Evolutionary conservation across 495 filamentous ascomycete genomes (phyloP).

Genomic region (Aspergillus funiculosus): DNA sequence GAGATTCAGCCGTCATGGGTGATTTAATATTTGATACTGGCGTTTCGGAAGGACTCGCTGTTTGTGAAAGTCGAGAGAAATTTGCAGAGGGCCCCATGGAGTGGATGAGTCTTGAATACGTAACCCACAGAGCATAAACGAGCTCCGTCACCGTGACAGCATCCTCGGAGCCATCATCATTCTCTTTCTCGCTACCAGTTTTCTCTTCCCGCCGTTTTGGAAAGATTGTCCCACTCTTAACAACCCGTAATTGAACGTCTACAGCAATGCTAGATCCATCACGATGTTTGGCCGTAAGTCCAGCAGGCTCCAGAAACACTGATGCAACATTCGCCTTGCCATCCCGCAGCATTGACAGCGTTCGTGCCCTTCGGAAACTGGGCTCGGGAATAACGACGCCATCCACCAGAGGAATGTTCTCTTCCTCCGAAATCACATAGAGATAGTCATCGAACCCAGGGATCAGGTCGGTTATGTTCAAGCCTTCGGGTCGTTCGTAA

Average conservation of each 20-base stretch:
- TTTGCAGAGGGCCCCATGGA: slow-evolving; percentile 52
- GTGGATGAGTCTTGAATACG: slow-evolving; percentile 89
- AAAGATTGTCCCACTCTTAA: slow-evolving; percentile 68
- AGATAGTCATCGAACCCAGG: slow-evolving; percentile 83
- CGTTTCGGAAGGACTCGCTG: slow-evolving; percentile 15
- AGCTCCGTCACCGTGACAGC: slow-evolving; percentile 59
- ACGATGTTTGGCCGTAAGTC: slow-evolving; percentile 77
- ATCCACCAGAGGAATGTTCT: slow-evolving; percentile 73
- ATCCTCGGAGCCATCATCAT: slow-evolving; percentile 37
- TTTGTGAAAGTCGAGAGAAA: slow-evolving; percentile 38
- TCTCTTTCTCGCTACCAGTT: slow-evolving; percentile 24
- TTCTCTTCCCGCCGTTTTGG: slow-evolving; percentile 39
- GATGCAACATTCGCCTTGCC: slow-evolving; percentile 65
- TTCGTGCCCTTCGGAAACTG: slow-evolving; percentile 84
- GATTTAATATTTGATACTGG: slow-evolving; percentile 13
- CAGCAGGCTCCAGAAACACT: slow-evolving; percentile 72
- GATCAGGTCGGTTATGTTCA: slow-evolving; percentile 71
- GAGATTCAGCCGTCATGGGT: slow-evolving; percentile 8
- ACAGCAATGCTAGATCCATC: slow-evolving; percentile 88
- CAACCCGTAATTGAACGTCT: slow-evolving; percentile 92
- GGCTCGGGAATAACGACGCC: slow-evolving; percentile 97
- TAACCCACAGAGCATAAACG: slow-evolving; percentile 95
- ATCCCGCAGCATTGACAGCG: slow-evolving; percentile 73
- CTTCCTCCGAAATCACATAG: slow-evolving; percentile 75
- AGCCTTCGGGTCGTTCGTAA: slow-evolving; percentile 72